Conservation (phyloP, 495 filamentous ascomycete species). For the Astrothelium subdiscretum region DNA sequence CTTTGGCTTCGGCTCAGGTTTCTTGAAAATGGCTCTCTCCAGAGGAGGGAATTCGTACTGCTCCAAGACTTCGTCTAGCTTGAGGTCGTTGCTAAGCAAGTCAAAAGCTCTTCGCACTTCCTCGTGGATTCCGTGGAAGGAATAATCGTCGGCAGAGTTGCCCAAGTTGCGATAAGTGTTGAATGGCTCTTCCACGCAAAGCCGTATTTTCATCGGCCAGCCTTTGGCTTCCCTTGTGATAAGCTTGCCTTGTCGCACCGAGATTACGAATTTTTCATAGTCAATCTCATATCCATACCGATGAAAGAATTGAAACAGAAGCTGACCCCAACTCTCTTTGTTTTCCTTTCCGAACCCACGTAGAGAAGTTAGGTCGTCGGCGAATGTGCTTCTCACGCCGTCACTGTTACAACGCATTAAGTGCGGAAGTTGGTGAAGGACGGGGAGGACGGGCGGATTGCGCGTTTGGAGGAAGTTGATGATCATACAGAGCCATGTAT, state of each 20-base stretch:
- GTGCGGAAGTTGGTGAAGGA: conserved; percentile 48
- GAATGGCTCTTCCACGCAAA: conserved; percentile 96
- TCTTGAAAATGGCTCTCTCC: conserved; percentile 66
- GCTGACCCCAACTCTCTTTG: conserved; percentile 65
- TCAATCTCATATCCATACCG: conserved; percentile 90
- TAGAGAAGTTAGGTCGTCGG: conserved; percentile 67
- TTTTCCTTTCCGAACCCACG: conserved; percentile 66
- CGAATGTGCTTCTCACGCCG: conserved; percentile 61
- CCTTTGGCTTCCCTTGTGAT: conserved; percentile 78
- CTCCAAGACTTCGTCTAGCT: conserved; percentile 70
- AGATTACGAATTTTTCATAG: conserved; percentile 73
- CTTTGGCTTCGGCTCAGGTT: conserved; percentile 50
- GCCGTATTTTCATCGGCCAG: conserved; percentile 57
- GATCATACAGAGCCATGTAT: conserved; percentile 99
- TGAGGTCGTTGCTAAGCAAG: conserved; percentile 53
- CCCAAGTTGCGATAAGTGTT: conserved; percentile 87
- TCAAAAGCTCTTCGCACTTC: conserved; percentile 85
- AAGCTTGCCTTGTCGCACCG: conserved; percentile 71
- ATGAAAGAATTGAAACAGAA: conserved; percentile 88
- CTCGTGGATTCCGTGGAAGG: conserved; percentile 78
- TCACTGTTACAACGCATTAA: conserved; percentile 32
- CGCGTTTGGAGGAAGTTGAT: conserved; percentile 90
- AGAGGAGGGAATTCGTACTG: conserved; percentile 76
- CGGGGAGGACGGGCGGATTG: conserved; percentile 75
- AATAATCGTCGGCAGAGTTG: conserved; percentile 91